These are phyloP conservation scores for Polyplosphaeria fusca DNA, from an alignment of 495 filamentous ascomycete species.

Conservation along the genomic window DNA sequence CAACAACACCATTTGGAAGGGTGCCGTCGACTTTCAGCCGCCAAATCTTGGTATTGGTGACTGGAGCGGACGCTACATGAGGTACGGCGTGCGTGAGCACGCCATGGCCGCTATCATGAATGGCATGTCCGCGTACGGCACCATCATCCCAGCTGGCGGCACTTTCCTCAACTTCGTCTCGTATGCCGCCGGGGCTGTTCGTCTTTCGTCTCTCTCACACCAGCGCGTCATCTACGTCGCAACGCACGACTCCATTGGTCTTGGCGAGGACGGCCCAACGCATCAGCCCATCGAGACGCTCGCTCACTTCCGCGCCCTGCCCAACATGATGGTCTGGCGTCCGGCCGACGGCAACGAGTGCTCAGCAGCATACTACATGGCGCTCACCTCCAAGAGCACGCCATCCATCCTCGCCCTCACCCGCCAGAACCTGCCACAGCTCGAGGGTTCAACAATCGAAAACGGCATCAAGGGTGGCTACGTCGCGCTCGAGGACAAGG, in stretches of 20 bases:
- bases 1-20: conserved; percentile 98
- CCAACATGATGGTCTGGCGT: conserved; percentile 99
- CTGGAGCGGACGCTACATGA: conserved; percentile 84
- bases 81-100: conserved; percentile 45
- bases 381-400: conserved; percentile 85
- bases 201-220: conserved; percentile 88
- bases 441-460: conserved; percentile 87
- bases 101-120: conserved; percentile 94
- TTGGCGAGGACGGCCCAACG: conserved; percentile 97
- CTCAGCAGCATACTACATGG: conserved; percentile 94
- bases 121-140: conserved; percentile 93
- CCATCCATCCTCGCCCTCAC: conserved; percentile 91
- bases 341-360: conserved; percentile 99
- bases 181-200: conserved; percentile 92
- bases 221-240: conserved; percentile 93
- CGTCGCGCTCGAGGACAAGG: conserved; percentile 76
- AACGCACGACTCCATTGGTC: conserved; percentile 98
- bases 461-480: conserved; percentile 92
- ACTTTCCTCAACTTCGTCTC: conserved; percentile 99
- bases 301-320: conserved; percentile 96
- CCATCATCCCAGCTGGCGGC: conserved; percentile 86
- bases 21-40: conserved; percentile 95
- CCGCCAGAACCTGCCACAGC: conserved; percentile 96
- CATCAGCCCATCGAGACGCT: conserved; percentile 99
- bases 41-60: conserved; percentile 78